Conservation (phyloP, 2,329 filamentous ascomycete species). For the Botryosphaeria dothidea region DNA sequence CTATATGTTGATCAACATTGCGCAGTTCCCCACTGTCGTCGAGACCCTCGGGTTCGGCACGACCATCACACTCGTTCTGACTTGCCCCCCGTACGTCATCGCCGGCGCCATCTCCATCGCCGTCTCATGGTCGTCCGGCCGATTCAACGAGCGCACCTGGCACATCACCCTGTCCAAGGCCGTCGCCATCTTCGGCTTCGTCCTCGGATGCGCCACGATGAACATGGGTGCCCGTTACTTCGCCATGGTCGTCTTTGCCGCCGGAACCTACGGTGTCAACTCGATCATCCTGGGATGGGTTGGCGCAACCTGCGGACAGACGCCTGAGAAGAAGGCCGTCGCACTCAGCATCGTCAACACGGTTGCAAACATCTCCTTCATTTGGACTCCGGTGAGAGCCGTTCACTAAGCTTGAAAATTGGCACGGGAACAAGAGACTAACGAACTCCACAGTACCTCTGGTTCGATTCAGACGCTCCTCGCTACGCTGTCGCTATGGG, state of each 20-base stretch:
- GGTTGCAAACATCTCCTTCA: slow-evolving; percentile 40
- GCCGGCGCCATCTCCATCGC: slow-evolving; percentile 28
- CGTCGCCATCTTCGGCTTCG: slow-evolving; percentile 32
- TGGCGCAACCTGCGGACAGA: slow-evolving; percentile 43
- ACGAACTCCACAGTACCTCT: slow-evolving; percentile 30
- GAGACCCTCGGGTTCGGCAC: slow-evolving; percentile 39
- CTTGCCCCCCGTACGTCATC: slow-evolving; percentile 25
- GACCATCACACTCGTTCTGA: slow-evolving; percentile 37
- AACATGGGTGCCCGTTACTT: slow-evolving; percentile 35
- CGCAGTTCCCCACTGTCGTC: slow-evolving; percentile 35
- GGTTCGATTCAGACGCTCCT: slow-evolving; percentile 34
- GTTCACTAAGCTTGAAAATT: not conserved
- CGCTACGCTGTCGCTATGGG: slow-evolving; percentile 34
- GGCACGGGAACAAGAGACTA: not conserved
- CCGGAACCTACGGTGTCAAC: slow-evolving; percentile 28
- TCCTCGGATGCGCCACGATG: slow-evolving; percentile 28
- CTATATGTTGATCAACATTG: not conserved
- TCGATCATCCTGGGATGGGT: slow-evolving; percentile 44
- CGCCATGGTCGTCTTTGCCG: slow-evolving; percentile 34
- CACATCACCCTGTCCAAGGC: slow-evolving; percentile 28
- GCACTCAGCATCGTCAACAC: slow-evolving; percentile 46
- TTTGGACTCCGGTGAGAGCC: slow-evolving; percentile 30
- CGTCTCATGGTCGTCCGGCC: slow-evolving; percentile 30
- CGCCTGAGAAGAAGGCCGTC: slow-evolving; percentile 46
- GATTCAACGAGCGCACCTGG: slow-evolving; percentile 30